These are phyloP conservation scores for Citropsis articulata DNA, from an alignment of 345 rosid species.

Conservation along the genomic window DNA sequence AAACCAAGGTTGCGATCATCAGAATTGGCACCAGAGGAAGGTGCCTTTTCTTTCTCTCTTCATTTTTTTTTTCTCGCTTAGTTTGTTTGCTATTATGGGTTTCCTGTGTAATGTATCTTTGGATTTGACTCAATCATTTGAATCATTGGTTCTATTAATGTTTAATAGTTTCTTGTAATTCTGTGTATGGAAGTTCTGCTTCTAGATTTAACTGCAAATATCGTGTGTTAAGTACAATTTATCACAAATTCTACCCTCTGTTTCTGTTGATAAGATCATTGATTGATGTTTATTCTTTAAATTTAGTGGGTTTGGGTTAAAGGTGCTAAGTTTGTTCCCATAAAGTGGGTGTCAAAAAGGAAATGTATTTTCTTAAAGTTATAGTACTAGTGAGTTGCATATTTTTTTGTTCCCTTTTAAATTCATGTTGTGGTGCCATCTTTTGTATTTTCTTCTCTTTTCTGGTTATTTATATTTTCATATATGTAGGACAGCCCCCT, in stretches of 20 bases:
- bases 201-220: neutral
- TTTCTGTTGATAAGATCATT: neutral
- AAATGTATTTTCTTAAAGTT: neutral
- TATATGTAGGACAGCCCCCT: conserved; percentile 70
- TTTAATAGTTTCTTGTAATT: neutral
- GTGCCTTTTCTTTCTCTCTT: conserved; percentile 24
- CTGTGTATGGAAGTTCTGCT: neutral
- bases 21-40: conserved; percentile 98
- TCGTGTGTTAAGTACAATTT: neutral
- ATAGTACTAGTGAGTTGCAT: neutral
- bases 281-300: neutral
- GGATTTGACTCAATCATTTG: conserved; percentile 3
- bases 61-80: neutral
- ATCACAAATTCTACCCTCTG: neutral
- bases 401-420: neutral
- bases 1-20: conserved; percentile 62
- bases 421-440: neutral
- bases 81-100: neutral
- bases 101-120: neutral
- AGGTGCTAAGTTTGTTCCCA: neutral
- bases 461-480: conserved; percentile 29
- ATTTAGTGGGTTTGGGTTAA: neutral
- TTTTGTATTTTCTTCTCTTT: neutral
- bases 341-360: neutral
- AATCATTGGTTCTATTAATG: neutral